phyloP scores from a whole-genome alignment of 78 protist species.

The Cavenderia fasciculata region DNA sequence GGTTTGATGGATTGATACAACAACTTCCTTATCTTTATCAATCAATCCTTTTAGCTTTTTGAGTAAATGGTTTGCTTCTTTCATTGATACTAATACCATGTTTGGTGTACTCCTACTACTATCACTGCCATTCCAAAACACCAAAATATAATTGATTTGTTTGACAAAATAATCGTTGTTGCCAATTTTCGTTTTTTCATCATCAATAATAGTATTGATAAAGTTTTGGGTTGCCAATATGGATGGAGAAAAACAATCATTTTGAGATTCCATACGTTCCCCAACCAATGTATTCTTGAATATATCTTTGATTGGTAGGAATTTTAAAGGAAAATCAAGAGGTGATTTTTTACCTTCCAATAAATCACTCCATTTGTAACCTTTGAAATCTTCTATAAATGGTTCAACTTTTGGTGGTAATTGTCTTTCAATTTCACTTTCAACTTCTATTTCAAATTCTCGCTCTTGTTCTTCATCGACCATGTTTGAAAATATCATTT shows the following conservation, averaged over 20 bases:
- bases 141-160: not conserved
- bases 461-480: slow-evolving; percentile 9
- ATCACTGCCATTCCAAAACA: not conserved
- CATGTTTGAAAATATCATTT: not conserved
- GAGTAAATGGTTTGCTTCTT: too few relatives aligned
- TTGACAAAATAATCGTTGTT: not conserved
- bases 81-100: not conserved
- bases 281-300: not conserved
- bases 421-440: not conserved
- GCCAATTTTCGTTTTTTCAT: not conserved
- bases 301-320: not conserved
- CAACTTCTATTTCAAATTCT: slow-evolving; percentile 6
- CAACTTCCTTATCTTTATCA: not conserved
- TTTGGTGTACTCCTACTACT: too few relatives aligned
- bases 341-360: too few relatives aligned
- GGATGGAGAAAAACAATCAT: too few relatives aligned
- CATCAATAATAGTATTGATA: not conserved
- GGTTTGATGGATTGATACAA: not conserved
- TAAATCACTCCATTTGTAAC: too few relatives aligned
- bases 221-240: not conserved
- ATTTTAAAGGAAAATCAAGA: too few relatives aligned
- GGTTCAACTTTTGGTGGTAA: not conserved
- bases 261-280: not conserved
- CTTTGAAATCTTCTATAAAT: too few relatives aligned
- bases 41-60: too few relatives aligned